Conservation (phyloP, 306 rosid genomes). For the Ormosia semicastrata region DNA sequence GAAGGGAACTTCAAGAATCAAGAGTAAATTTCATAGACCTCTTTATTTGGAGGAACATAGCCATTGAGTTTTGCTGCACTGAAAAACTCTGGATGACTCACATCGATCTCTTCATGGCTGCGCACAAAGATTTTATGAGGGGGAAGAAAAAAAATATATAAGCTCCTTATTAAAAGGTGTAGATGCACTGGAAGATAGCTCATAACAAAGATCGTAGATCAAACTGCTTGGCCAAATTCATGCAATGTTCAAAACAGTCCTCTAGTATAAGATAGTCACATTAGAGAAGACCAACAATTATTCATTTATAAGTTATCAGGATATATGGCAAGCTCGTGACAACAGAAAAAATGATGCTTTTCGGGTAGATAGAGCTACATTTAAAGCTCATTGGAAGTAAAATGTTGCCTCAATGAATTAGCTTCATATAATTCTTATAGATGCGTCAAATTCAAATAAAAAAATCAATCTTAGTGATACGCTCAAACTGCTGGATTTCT, state of each 20-base stretch:
- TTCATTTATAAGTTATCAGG: background rate
- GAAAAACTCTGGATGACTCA: constrained; percentile 96
- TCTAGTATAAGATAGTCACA: background rate
- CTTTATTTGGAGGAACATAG: constrained; percentile 87
- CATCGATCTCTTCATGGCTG: constrained; percentile 98
- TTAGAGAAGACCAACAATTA: constrained; percentile 1
- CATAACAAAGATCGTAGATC: background rate
- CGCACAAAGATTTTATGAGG: constrained; percentile 34
- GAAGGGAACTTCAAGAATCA: constrained; percentile 16
- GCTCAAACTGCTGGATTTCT: constrained; percentile 5
- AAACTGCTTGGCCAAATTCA: background rate
- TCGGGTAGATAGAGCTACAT: background rate
- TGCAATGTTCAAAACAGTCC: background rate
- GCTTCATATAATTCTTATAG: background rate
- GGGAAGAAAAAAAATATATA: background rate
- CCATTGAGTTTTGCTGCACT: constrained; percentile 77
- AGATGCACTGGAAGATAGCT: background rate
- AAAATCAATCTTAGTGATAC: constrained; percentile 1
- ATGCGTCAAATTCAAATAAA: background rate
- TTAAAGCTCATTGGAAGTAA: background rate
- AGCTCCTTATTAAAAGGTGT: too few species aligned
- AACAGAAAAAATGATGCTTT: background rate
- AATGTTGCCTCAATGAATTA: background rate
- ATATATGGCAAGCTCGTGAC: background rate
- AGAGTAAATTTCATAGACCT: constrained; percentile 46